These are phyloP conservation scores for Talaromyces albobiverticillius DNA, from an alignment of 2,329 filamentous ascomycete genomes.

Conservation along the genomic window DNA sequence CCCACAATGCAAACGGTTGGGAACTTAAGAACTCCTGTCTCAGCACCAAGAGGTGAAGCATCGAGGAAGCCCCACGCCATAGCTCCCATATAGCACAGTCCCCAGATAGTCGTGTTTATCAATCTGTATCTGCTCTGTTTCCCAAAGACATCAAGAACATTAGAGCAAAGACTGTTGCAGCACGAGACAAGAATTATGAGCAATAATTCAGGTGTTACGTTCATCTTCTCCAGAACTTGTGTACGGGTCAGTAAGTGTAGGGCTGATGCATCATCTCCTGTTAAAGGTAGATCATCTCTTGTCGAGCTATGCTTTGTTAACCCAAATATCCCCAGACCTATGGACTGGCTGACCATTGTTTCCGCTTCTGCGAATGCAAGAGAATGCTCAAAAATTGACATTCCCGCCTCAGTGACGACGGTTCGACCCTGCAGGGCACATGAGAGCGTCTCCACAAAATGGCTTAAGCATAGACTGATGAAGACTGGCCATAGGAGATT, in stretches of 20 bases:
- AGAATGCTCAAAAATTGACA: slow-evolving; percentile 96
- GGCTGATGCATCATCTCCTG: slow-evolving; percentile 30
- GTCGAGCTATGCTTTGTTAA: slow-evolving; percentile 42
- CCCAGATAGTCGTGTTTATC: slow-evolving; percentile 85
- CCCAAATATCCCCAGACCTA: slow-evolving; percentile 67
- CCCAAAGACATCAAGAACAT: slow-evolving; percentile 75
- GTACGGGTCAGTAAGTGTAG: slow-evolving; percentile 37
- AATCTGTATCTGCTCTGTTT: slow-evolving; percentile 78
- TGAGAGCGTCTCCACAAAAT: slow-evolving; percentile 84
- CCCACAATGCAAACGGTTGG: slow-evolving; percentile 94
- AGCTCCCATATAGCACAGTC: slow-evolving; percentile 80
- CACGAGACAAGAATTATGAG: slow-evolving; percentile 83
- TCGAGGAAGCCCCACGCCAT: slow-evolving; percentile 72
- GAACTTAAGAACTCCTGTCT: slow-evolving; percentile 70
- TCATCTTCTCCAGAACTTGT: slow-evolving; percentile 73
- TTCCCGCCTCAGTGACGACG: slow-evolving; percentile 81
- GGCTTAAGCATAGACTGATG: slow-evolving; percentile 61
- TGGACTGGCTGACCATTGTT: slow-evolving; percentile 74
- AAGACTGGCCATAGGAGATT: slow-evolving; percentile 59
- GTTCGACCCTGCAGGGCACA: slow-evolving; percentile 83
- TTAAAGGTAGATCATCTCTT: slow-evolving; percentile 45
- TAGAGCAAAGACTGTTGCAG: slow-evolving; percentile 83
- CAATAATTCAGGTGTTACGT: slow-evolving; percentile 85
- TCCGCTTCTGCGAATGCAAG: slow-evolving; percentile 95
- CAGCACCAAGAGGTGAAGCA: slow-evolving; percentile 42